Base-by-base conservation (phyloP, 169 alveolate species). In the Amoebophrya sp. region DNA sequence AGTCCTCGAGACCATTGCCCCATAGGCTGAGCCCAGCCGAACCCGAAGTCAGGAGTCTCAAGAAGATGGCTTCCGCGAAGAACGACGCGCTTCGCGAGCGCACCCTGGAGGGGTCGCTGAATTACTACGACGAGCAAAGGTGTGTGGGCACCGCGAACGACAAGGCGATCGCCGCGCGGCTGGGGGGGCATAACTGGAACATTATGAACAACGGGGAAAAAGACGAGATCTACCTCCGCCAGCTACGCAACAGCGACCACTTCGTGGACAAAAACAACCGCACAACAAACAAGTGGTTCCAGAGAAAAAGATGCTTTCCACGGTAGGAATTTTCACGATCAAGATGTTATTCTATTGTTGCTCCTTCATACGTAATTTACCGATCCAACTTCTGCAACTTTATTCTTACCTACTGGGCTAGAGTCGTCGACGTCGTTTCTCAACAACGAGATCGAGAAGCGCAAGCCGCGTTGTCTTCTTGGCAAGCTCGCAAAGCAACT, bases 171-270 rank as follows among this genome's bases (percentile, higher is more conserved):
- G 89, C 89, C 18, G 89, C 89, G n/a, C 40, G 89, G 10, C 40
- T 70, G 29, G 89, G 89, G 10, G 89, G 89, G 45, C 89, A 70
- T 29, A 70, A 29, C 42, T 70, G 89, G 89, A 70, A 70, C 42
- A 70, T 70, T 0, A n/a, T 70, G 23, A 34, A 13, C 89, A 70
- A 70, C 42, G 89, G 42, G 31, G 89, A 70, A 20, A 15, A 10
- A 2, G 45, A 70, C 42, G 89, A 70, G 42, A 70, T 70, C 40
- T 70, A 70, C 42, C 40, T 70, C 29, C 40, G 89, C 18, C 45
- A 70, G 89, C 42, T 39, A 0, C 40, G 89, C 4, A 70, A 70
- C 42, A 29, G 15, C 40, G 89, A 70, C 89, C 89, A 70, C 89
- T 70, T 34, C 40, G 45, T 70, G 18, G 89, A 70, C 89, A 70